Conservation (phyloP, 2,329 filamentous ascomycete genomes). For the Aspergillus sp. region DNA sequence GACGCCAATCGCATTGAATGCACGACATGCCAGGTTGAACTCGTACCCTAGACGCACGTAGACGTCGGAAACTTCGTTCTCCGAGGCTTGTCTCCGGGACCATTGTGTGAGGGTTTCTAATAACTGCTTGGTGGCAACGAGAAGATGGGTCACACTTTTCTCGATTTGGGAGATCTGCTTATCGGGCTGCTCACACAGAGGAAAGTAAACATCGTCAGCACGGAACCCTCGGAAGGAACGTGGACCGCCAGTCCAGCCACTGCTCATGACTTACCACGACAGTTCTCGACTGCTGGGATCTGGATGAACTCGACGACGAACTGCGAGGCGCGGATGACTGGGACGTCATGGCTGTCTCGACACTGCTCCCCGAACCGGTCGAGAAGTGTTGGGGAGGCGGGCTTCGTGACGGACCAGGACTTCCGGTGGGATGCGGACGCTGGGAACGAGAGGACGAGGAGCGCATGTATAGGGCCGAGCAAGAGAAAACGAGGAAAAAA, state of each 20-base stretch:
- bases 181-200: constrained; percentile 47
- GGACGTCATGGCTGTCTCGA: constrained; percentile 45
- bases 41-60: constrained; percentile 97
- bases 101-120: constrained; percentile 96
- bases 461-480: constrained; percentile 13
- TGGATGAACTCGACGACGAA: constrained; percentile 61
- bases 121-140: constrained; percentile 95
- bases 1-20: constrained; percentile 94
- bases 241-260: constrained; percentile 25
- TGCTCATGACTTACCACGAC: constrained; percentile 45
- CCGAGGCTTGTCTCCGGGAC: constrained; percentile 86
- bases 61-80: constrained; percentile 94
- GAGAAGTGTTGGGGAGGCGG: constrained; percentile 21
- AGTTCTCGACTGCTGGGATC: constrained; percentile 51
- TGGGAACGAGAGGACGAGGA: constrained; percentile 35
- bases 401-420: constrained; percentile 48
- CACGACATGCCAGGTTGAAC: constrained; percentile 97
- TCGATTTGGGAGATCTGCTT: constrained; percentile 91
- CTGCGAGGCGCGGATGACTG: constrained; percentile 54
- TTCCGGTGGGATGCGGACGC: constrained; percentile 58
- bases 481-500: background rate
- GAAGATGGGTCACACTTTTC: constrained; percentile 94
- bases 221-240: background rate
- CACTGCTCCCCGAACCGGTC: constrained; percentile 44
- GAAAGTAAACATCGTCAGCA: constrained; percentile 8